Conservation (phyloP, 2,329 filamentous ascomycete species). For the Aspergillus sergii region DNA sequence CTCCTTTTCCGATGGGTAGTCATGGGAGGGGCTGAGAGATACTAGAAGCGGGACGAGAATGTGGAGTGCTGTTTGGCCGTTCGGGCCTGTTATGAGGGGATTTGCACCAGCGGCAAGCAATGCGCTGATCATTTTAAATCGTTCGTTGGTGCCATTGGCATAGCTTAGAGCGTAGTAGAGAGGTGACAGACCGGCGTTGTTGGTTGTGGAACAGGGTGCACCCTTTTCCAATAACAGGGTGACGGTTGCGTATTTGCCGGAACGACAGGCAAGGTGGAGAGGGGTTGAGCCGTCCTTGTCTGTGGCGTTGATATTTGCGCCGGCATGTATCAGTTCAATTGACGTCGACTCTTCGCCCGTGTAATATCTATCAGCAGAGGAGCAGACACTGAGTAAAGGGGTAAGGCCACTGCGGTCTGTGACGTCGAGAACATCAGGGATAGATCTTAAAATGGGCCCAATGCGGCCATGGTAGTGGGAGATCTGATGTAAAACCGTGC, state of each 20-base stretch:
- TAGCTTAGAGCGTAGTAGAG: not conserved
- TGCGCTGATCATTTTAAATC: not conserved
- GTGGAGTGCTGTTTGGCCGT: not conserved
- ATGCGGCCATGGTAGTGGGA: not conserved
- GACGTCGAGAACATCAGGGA: not conserved
- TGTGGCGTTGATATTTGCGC: not conserved
- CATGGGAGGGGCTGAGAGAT: not conserved
- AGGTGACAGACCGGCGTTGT: not conserved
- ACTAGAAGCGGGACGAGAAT: not conserved
- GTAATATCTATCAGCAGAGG: not conserved
- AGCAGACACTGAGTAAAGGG: not conserved
- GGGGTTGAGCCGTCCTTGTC: not conserved
- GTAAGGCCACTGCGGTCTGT: not conserved
- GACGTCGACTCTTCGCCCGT: not conserved
- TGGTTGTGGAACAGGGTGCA: not conserved
- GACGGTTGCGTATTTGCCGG: not conserved
- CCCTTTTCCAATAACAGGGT: not conserved
- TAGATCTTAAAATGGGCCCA: not conserved
- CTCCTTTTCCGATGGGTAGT: not conserved
- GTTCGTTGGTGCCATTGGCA: not conserved
- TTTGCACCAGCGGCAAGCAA: not conserved
- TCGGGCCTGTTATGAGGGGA: not conserved
- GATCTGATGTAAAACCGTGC: not conserved
- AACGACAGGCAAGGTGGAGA: not conserved
- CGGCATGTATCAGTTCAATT: not conserved